Conservation (phyloP, 495 filamentous ascomycete species). For the Corynascus novoguineensis region DNA sequence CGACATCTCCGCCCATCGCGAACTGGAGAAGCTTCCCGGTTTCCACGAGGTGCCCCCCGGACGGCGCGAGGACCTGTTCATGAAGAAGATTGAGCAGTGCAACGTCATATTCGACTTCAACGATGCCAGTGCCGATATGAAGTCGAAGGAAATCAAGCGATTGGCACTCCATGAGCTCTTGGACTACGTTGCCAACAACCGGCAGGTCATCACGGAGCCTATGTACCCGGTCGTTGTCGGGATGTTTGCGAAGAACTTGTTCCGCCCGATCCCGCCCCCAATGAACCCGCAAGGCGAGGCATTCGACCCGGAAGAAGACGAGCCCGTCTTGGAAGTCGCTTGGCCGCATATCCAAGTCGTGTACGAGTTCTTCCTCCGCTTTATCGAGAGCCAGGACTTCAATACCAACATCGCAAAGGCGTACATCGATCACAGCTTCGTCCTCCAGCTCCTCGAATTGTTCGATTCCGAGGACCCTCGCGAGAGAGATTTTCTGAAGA, state of each 20-base stretch:
- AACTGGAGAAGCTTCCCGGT: slow-evolving; percentile 95
- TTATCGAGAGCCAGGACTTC: slow-evolving; percentile 99
- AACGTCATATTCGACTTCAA: slow-evolving; percentile 99
- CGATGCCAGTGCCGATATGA: slow-evolving; percentile 97
- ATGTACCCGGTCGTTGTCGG: slow-evolving; percentile 99
- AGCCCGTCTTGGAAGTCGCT: slow-evolving; percentile 95
- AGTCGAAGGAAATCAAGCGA: slow-evolving; percentile 99
- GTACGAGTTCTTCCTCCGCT: slow-evolving; percentile 97
- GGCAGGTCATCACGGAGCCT: slow-evolving; percentile 95
- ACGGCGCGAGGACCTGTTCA: slow-evolving; percentile 93
- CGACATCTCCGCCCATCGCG: slow-evolving; percentile 92
- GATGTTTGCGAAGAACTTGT: slow-evolving; percentile 99
- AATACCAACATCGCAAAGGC: slow-evolving; percentile 99
- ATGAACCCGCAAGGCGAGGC: slow-evolving; percentile 97
- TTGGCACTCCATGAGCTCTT: slow-evolving; percentile 93
- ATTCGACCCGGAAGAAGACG: slow-evolving; percentile 97
- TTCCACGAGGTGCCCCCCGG: slow-evolving; percentile 98
- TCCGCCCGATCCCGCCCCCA: slow-evolving; percentile 92
- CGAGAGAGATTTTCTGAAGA: slow-evolving; percentile 97
- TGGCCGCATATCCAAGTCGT: slow-evolving; percentile 99
- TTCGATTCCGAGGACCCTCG: slow-evolving; percentile 98
- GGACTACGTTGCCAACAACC: slow-evolving; percentile 97
- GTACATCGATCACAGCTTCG: slow-evolving; percentile 97
- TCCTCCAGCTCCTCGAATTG: slow-evolving; percentile 92
- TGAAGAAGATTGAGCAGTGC: slow-evolving; percentile 99